Evolutionary conservation across 75 land plant species (phyloP), one percentile per base, ranked within the genome.

Genomic region (Adiantum capillusveneris): DNA sequence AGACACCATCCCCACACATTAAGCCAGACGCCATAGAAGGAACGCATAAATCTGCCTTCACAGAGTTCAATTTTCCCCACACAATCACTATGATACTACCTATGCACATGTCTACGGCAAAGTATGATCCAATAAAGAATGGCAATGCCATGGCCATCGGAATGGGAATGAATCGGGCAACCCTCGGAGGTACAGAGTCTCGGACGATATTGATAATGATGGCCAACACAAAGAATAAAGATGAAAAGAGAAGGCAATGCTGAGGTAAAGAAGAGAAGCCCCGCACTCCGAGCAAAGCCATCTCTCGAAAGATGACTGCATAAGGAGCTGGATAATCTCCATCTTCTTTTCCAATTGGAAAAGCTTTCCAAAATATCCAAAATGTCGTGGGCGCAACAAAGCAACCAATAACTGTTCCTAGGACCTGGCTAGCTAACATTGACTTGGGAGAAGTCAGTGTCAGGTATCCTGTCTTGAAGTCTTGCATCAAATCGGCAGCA

Each of bases 131-230:
- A 29, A 88, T 82, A 0, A 81, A 63, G 67, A 88, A 88, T 18
- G 93, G 93, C 24, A 82, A 74, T 0, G 88, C 93, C 93, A 88
- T 84, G 11, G 88, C 93, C 88, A 88, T 84, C 1, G 93, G 88
- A 19, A 88, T 77, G 7, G 93, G 93, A 25, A 82, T 61, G 64
- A 69, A 88, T 46, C 62, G 60, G n/a, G 69, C 71, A 41, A 76
- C 22, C 44, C 41, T 73, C 22, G 46, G 54, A 0, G 82, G 84
- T 1, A 44, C 37, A 9, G 65, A 29, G 27, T 65, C 67, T 0
- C 59, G 50, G 20, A 31, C 21, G 11, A 27, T 31, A 28, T 65
- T 65, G 6, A 22, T 37, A 25, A 36, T 25, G 0, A 56, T 44
- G 0, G 41, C 88, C 12, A 60, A 27, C 0, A 54, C 29, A 58